A percentile compares a stretch with the other conserved stretches of the same genome.
These are phyloP conservation scores for Candida sakaeoensis DNA, from an alignment of 805 yeast species.

Conservation along the genomic window DNA sequence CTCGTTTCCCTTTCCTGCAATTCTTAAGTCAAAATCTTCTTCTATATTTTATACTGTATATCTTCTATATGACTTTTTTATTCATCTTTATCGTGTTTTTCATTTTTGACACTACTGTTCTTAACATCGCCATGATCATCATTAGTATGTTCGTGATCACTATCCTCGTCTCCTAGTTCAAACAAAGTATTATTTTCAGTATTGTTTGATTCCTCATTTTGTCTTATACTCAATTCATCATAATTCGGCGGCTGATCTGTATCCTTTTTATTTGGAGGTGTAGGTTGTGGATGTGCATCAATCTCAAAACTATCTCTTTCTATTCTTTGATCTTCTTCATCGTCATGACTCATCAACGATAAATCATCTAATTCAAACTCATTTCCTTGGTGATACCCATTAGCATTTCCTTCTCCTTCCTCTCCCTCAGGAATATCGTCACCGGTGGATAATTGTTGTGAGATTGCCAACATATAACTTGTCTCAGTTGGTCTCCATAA, in stretches of 20 bases:
- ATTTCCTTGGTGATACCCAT: conserved; percentile 35
- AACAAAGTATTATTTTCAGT: conserved; percentile 31
- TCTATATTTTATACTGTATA: too few species aligned
- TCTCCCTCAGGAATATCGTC: conserved; percentile 36
- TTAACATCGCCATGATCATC: conserved; percentile 16
- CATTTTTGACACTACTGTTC: conserved; percentile 5
- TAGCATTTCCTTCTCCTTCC: conserved; percentile 29
- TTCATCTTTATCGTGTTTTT: not conserved
- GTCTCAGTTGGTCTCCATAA: conserved; percentile 98
- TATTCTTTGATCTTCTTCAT: conserved; percentile 25
- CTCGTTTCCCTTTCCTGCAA: too few species aligned
- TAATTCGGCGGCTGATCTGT: conserved; percentile 30
- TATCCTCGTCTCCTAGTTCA: conserved; percentile 37
- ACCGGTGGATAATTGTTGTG: conserved; percentile 86
- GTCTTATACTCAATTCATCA: conserved; percentile 16
- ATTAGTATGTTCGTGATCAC: conserved; percentile 28
- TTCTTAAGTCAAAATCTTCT: too few species aligned
- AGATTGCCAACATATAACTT: conserved; percentile 89
- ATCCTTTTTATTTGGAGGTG: conserved; percentile 5
- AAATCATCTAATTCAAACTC: conserved; percentile 60
- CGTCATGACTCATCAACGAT: conserved; percentile 49
- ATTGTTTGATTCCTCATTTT: not conserved
- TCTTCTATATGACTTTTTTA: conserved; percentile 1
- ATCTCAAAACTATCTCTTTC: conserved; percentile 39
- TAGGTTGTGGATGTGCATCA: conserved; percentile 16